Percentiles rank a stretch among this genome's conserved stretches.
These are phyloP conservation scores for Strobilomyces confusus DNA, from an alignment of 768 basidiomycete species.

Conservation along the genomic window DNA sequence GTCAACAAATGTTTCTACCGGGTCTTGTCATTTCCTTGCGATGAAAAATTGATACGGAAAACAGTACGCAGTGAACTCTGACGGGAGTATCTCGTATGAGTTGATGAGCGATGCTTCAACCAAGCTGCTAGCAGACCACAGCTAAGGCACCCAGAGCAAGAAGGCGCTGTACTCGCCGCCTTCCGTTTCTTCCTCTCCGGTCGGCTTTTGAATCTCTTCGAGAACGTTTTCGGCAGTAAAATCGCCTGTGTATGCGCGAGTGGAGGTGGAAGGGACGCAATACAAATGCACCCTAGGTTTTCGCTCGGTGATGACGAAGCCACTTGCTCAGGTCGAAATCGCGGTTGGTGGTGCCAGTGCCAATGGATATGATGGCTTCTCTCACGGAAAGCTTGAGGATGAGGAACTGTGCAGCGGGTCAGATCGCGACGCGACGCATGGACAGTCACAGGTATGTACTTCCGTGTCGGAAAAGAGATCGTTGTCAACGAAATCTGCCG, in stretches of 20 bases:
- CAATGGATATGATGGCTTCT: slow-evolving; percentile 81
- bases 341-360: slow-evolving; percentile 75
- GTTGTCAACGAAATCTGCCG: slow-evolving; percentile 90
- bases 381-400: slow-evolving; percentile 98
- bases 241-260: slow-evolving; percentile 54
- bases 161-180: slow-evolving; percentile 51
- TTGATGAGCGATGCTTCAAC: slow-evolving; percentile 97
- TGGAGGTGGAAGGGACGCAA: background rate
- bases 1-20: slow-evolving; percentile 84
- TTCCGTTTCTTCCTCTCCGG: slow-evolving; percentile 27
- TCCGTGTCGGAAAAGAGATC: slow-evolving; percentile 95
- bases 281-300: slow-evolving; percentile 62
- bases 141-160: slow-evolving; percentile 75
- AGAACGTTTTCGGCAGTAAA: slow-evolving; percentile 77
- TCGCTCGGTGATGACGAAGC: slow-evolving; percentile 85
- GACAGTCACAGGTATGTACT: slow-evolving; percentile 46
- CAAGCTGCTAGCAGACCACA: slow-evolving; percentile 85
- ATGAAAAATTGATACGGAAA: background rate
- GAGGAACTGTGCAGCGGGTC: slow-evolving; percentile 57
- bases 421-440: background rate
- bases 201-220: slow-evolving; percentile 61
- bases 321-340: slow-evolving; percentile 86
- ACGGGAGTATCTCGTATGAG: slow-evolving; percentile 85
- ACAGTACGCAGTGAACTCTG: background rate
- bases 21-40: slow-evolving; percentile 76